A percentile compares a stretch with the other conserved stretches of the same genome.
Conservation (phyloP, 345 rosid genomes). For the Hibiscus mutabilis region DNA sequence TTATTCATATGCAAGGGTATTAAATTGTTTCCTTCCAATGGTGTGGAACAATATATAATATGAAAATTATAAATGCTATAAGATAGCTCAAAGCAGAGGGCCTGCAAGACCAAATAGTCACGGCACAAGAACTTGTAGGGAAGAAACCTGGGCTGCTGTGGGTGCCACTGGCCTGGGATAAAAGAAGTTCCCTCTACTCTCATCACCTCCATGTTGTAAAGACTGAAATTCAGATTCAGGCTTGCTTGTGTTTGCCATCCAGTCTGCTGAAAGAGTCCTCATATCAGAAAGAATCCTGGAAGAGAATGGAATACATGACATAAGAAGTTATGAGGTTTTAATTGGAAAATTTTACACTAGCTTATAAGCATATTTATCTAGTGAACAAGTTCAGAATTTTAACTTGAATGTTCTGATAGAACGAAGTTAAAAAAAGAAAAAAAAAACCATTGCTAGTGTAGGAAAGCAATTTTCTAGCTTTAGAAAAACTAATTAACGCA, state of each 20-base stretch:
- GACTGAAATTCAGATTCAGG: slow-evolving; percentile 72
- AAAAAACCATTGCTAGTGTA: background rate
- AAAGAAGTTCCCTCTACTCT: slow-evolving; percentile 69
- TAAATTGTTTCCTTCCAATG: background rate
- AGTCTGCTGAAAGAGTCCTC: slow-evolving; percentile 99
- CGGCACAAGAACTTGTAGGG: slow-evolving; percentile 5
- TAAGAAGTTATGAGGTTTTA: background rate
- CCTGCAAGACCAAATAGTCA: slow-evolving; percentile 1
- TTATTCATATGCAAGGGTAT: background rate
- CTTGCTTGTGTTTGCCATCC: slow-evolving; percentile 97
- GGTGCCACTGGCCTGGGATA: slow-evolving; percentile 98
- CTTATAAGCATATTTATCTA: slow-evolving; percentile 7
- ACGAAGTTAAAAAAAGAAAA: background rate
- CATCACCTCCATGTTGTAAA: slow-evolving; percentile 68
- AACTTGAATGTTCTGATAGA: background rate
- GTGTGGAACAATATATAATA: background rate
- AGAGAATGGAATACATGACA: slow-evolving; percentile 13
- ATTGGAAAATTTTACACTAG: background rate
- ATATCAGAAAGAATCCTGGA: slow-evolving; percentile 98
- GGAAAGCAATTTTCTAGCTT: too few species aligned
- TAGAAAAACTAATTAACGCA: too few species aligned
- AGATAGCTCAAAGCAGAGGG: background rate
- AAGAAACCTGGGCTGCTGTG: slow-evolving; percentile 84
- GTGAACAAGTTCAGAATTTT: background rate
- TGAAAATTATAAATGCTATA: background rate